Percentiles rank a stretch among this genome's conserved stretches.
phyloP scores from a whole-genome alignment of 2,329 filamentous ascomycete species.

The Penicillium sp. region DNA sequence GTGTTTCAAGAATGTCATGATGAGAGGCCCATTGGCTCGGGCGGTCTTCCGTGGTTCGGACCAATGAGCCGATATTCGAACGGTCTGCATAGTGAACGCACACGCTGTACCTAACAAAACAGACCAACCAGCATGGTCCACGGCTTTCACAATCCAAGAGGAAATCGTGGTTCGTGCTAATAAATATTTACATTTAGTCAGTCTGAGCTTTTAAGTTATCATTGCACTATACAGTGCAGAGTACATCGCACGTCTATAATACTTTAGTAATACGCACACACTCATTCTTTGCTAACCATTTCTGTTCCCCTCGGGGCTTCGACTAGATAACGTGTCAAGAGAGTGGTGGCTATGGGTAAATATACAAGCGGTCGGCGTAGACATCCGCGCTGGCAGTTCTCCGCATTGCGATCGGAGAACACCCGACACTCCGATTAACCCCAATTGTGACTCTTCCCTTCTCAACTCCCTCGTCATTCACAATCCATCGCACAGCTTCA shows the following conservation, averaged over 20 bases:
- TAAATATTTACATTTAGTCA: no score
- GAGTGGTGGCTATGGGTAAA: constrained; percentile 6
- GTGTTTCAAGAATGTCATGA: no score
- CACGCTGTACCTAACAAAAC: background rate
- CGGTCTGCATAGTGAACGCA: background rate
- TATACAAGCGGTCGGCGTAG: constrained; percentile 14
- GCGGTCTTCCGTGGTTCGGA: constrained; percentile 3
- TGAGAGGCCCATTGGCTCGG: background rate
- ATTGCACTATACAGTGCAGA: no score
- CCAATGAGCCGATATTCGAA: background rate
- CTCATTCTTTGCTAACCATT: no score
- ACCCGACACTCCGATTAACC: constrained; percentile 9
- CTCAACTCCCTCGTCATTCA: background rate
- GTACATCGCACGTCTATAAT: no score
- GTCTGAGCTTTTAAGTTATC: no score
- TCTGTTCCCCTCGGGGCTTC: no score
- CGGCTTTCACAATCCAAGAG: background rate
- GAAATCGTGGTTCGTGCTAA: background rate
- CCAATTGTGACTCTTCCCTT: background rate
- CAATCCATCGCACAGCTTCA: constrained; percentile 23
- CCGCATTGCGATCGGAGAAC: constrained; percentile 28
- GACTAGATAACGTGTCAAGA: background rate
- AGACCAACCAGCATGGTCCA: background rate
- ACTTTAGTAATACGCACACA: no score
- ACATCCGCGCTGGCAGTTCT: constrained; percentile 18